Evolutionary conservation across 1,139 yeast genomes (phyloP).

Genomic region (Kurtzmaniella natalensis): DNA sequence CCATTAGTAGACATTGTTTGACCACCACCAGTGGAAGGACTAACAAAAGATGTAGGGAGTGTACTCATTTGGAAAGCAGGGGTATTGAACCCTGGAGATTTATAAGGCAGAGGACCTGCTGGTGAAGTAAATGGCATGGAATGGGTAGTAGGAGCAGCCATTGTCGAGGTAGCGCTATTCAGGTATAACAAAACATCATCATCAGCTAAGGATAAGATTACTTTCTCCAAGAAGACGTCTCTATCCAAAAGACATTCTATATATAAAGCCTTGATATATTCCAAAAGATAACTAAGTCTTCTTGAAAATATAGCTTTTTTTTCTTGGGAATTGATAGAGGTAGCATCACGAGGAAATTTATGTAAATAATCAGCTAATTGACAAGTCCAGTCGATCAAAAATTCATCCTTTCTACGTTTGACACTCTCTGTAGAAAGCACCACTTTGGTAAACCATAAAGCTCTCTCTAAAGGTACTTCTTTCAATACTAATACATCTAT

Average conservation of each 20-base stretch:
- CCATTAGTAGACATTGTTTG: conserved; percentile 34
- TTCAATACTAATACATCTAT: conserved; percentile 68
- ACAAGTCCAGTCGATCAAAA: conserved; percentile 69
- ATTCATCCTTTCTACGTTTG: conserved; percentile 2
- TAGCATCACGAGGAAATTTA: conserved; percentile 42
- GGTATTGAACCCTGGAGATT: conserved; percentile 1
- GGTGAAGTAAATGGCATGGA: conserved; percentile 1
- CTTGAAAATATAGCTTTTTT: conserved; percentile 44
- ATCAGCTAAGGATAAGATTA: conserved; percentile 47
- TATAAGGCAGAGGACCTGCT: conserved; percentile 1
- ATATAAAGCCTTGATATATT: conserved; percentile 60
- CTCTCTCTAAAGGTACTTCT: conserved; percentile 68
- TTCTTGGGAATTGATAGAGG: conserved; percentile 20
- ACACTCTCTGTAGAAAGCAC: conserved; percentile 39
- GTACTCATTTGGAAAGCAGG: conserved; percentile 1
- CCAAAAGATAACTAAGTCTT: conserved; percentile 55
- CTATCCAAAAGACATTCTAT: conserved; percentile 64
- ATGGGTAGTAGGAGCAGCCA: conserved; percentile 9
- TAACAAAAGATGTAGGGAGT: background rate
- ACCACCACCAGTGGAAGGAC: conserved; percentile 17
- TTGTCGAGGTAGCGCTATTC: conserved; percentile 7
- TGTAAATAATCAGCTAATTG: conserved; percentile 62
- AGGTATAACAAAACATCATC: conserved; percentile 27
- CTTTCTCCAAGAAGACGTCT: conserved; percentile 57
- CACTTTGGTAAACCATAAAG: conserved; percentile 87